Conservation (phyloP, 2,329 filamentous ascomycete species). For the Chrysoporthe puriensis region DNA sequence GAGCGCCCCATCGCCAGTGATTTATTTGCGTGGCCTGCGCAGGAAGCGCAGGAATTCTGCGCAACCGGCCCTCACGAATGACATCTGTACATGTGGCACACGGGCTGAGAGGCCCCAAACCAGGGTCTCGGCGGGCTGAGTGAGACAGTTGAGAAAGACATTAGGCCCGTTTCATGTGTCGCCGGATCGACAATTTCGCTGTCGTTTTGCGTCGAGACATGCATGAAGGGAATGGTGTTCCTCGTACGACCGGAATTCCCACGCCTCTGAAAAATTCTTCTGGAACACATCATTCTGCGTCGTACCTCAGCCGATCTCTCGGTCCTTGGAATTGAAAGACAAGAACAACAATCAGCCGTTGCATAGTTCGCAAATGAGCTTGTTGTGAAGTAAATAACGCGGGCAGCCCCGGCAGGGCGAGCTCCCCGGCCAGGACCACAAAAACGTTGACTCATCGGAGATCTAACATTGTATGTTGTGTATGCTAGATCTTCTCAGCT, state of each 20-base stretch:
- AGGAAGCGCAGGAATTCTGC: not conserved
- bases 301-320: not conserved
- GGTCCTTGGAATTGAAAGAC: not conserved
- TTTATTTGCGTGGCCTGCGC: not conserved
- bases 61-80: not conserved
- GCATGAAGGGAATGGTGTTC: constrained; percentile 2
- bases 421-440: not conserved
- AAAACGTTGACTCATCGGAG: not conserved
- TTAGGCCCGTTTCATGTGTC: not conserved
- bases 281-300: not conserved
- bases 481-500: not conserved
- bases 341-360: not conserved
- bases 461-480: not conserved
- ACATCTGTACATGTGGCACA: not conserved
- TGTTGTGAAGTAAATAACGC: not conserved
- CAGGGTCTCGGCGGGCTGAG: constrained; percentile 2
- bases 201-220: constrained; percentile 17
- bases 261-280: not conserved
- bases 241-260: not conserved
- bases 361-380: not conserved
- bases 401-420: no score
- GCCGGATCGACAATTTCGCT: not conserved
- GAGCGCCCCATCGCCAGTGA: not conserved
- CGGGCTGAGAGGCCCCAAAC: not conserved
- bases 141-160: constrained; percentile 7